Evolutionary conservation across 164 flowering plant species (phyloP).

Genomic region (Vitis labrusca): DNA sequence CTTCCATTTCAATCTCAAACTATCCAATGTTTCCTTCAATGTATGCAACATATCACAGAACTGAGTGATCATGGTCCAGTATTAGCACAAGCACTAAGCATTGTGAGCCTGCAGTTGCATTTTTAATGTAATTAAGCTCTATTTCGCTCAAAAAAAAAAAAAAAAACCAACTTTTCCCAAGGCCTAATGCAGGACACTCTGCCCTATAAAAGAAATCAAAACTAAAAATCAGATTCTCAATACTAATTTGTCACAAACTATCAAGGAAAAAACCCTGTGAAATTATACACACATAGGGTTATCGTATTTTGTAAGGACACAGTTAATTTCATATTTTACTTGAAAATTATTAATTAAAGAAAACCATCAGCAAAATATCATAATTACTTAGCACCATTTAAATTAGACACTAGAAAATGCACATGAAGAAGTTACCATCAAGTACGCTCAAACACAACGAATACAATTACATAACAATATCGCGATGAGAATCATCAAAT

Average conservation of each 20-base stretch:
- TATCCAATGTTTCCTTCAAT: not conserved
- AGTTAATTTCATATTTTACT: not conserved
- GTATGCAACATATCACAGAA: too few species aligned
- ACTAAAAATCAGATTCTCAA: not conserved
- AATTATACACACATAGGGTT: too few species aligned
- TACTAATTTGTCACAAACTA: not conserved
- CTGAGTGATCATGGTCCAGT: too few species aligned
- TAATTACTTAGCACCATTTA: not conserved
- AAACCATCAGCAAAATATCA: not conserved
- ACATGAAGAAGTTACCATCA: not conserved
- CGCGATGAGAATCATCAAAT: too few species aligned
- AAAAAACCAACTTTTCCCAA: not conserved
- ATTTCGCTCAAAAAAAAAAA: too few species aligned
- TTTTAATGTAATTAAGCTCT: not conserved
- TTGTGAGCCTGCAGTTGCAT: not conserved
- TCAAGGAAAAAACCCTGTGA: not conserved
- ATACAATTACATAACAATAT: not conserved
- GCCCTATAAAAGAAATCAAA: not conserved
- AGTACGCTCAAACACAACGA: not conserved
- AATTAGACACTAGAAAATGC: not conserved
- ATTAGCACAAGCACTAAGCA: not conserved
- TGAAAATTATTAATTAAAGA: not conserved
- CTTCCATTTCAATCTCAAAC: not conserved
- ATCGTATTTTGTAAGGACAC: too few species aligned
- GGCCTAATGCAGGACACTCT: not conserved